Evolutionary conservation across 2,329 filamentous ascomycete species (phyloP).

Genomic region (Cladobotryum mycophilum): DNA sequence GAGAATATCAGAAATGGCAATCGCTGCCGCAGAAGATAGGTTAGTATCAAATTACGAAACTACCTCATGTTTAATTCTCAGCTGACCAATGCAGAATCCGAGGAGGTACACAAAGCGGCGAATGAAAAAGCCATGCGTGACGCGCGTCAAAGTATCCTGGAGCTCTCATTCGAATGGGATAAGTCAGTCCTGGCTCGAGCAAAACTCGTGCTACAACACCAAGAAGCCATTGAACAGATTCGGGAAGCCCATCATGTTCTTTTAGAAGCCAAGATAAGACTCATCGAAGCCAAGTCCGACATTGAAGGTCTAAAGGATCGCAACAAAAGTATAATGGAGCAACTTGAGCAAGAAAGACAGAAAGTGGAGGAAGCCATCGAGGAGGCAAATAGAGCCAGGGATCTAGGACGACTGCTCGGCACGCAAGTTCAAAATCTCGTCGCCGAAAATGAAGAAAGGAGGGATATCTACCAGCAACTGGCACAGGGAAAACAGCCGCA

Average conservation of each 20-base stretch:
- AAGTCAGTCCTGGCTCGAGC: conserved; percentile 50
- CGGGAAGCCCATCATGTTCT: conserved; percentile 56
- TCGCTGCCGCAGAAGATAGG: conserved; percentile 66
- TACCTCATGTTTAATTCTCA: background rate
- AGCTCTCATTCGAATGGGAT: conserved; percentile 50
- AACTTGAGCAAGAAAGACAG: conserved; percentile 41
- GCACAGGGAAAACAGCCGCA: conserved; percentile 48
- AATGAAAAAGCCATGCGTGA: conserved; percentile 27
- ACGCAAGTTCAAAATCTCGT: conserved; percentile 35
- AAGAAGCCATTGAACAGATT: conserved; percentile 57
- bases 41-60: conserved; percentile 30
- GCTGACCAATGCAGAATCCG: conserved; percentile 27
- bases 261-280: conserved; percentile 62
- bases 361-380: conserved; percentile 31
- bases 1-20: conserved; percentile 56
- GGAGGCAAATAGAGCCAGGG: conserved; percentile 30
- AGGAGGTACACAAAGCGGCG: conserved; percentile 26
- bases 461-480: conserved; percentile 37
- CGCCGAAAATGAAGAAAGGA: conserved; percentile 31
- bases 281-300: conserved; percentile 81
- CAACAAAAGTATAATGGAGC: conserved; percentile 52
- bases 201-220: conserved; percentile 43
- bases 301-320: conserved; percentile 59
- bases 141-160: conserved; percentile 34
- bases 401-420: conserved; percentile 25